phyloP scores from a whole-genome alignment of 352 stramenopile species.

The Globisporangium recalcitrans region DNA sequence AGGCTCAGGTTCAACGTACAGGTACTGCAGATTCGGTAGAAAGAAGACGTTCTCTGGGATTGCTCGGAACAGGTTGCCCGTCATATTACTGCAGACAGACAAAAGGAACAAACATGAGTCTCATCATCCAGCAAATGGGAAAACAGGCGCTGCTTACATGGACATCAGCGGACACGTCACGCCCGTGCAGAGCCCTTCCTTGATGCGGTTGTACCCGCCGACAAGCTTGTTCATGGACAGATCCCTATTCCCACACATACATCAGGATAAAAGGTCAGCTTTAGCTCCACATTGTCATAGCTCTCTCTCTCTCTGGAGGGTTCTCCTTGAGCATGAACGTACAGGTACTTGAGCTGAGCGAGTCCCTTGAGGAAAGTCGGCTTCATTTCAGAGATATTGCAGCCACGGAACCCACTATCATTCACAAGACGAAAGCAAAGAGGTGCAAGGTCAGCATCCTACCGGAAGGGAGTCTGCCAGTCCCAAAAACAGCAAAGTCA shows the following conservation, averaged over 20 bases:
- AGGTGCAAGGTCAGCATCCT: neutral
- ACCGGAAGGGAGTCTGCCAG: neutral
- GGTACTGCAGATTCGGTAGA: conserved; percentile 35
- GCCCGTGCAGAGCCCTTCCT: conserved; percentile 40
- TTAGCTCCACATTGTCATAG: neutral
- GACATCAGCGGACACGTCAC: conserved; percentile 42
- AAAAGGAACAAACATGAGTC: neutral
- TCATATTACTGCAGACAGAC: conserved; percentile 31
- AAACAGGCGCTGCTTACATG: conserved; percentile 17
- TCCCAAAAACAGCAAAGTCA: neutral
- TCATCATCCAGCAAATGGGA: neutral
- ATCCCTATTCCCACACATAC: conserved; percentile 16
- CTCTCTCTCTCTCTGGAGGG: neutral
- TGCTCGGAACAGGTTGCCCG: conserved; percentile 28
- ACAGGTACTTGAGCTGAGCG: conserved; percentile 37
- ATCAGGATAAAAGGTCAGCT: neutral
- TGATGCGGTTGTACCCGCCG: conserved; percentile 40
- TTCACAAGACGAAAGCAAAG: neutral
- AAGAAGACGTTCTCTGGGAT: conserved; percentile 37
- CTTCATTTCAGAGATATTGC: conserved; percentile 39
- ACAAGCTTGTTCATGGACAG: conserved; percentile 44
- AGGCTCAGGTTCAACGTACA: conserved; percentile 25
- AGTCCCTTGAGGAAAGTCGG: conserved; percentile 37
- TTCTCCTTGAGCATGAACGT: conserved; percentile 1
- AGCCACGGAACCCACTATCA: conserved; percentile 33